These are phyloP conservation scores for Salvia miltiorrhiza DNA, from an alignment of 257 asterid species.

Conservation along the genomic window DNA sequence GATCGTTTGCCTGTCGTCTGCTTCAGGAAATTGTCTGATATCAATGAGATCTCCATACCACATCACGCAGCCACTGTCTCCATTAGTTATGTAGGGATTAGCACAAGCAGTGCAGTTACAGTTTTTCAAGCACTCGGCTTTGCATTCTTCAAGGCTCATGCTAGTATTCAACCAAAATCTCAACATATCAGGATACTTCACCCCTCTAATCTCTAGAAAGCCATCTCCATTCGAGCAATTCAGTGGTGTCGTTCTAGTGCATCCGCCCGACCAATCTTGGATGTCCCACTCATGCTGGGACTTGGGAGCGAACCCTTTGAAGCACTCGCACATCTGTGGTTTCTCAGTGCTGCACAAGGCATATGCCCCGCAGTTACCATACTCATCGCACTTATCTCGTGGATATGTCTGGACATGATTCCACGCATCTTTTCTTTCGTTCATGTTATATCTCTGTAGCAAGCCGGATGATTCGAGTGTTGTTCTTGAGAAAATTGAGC, in stretches of 20 bases:
- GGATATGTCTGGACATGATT: neutral
- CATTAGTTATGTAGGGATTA: constrained; percentile 15
- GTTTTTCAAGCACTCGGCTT: neutral
- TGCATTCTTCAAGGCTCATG: constrained; percentile 20
- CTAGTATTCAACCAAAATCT: constrained; percentile 5
- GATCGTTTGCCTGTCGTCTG: neutral
- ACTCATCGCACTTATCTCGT: neutral
- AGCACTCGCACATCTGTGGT: constrained; percentile 14
- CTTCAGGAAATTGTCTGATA: neutral
- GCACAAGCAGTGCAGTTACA: constrained; percentile 17
- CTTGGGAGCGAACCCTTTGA: constrained; percentile 14
- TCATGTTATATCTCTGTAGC: constrained; percentile 2
- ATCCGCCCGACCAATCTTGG: constrained; percentile 26
- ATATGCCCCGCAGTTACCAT: neutral
- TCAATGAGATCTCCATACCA: constrained; percentile 27
- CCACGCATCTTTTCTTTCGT: constrained; percentile 7
- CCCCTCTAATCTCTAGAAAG: neutral
- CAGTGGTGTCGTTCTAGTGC: constrained; percentile 13
- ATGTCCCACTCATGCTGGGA: constrained; percentile 11
- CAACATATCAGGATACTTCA: constrained; percentile 22
- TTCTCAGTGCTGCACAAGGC: constrained; percentile 12
- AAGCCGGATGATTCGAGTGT: neutral
- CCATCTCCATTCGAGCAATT: constrained; percentile 15
- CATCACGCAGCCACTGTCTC: constrained; percentile 26
- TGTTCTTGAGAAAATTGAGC: neutral